Evolutionary conservation across 1,284 basidiomycete species (phyloP).

Genomic region (Waitea zeae): DNA sequence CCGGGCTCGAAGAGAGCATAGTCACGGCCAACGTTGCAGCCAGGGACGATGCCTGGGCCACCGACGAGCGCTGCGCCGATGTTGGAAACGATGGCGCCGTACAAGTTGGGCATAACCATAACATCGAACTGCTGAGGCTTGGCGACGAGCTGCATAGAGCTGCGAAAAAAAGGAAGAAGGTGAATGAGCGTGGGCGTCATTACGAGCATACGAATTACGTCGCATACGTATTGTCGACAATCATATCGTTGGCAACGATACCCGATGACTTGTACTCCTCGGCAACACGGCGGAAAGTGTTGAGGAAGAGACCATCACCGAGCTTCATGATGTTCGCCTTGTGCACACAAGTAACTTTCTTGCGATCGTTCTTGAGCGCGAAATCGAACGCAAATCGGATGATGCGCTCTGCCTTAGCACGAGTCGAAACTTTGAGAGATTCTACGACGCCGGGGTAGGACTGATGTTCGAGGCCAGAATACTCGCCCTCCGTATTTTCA

Average conservation of each 20-base stretch:
- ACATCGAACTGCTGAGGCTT: conserved; percentile 95
- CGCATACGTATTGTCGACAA: conserved; percentile 90
- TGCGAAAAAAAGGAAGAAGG: conserved; percentile 15
- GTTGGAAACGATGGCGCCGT: conserved; percentile 96
- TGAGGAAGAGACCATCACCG: conserved; percentile 97
- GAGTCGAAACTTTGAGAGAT: conserved; percentile 93
- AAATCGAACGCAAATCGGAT: conserved; percentile 98
- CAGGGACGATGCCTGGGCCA: conserved; percentile 94
- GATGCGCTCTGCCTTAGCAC: conserved; percentile 93
- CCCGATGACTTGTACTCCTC: conserved; percentile 92
- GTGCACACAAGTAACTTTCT: conserved; percentile 99
- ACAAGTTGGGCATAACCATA: conserved; percentile 97
- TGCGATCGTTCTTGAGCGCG: conserved; percentile 96
- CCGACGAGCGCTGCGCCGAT: conserved; percentile 97
- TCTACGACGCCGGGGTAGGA: conserved; percentile 98
- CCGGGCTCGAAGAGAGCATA: conserved; percentile 98
- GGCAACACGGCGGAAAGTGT: conserved; percentile 92
- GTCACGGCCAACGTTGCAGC: conserved; percentile 95
- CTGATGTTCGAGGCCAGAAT: conserved; percentile 97
- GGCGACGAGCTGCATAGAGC: conserved; percentile 96
- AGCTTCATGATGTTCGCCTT: conserved; percentile 99
- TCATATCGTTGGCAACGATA: conserved; percentile 95
- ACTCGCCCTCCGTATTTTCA: conserved; percentile 99
- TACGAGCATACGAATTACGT: conserved; percentile 1
- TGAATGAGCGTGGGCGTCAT: too few relatives aligned